phyloP scores from a whole-genome alignment of 2,329 filamentous ascomycete species.

The Paraconiothyrium sp. region DNA sequence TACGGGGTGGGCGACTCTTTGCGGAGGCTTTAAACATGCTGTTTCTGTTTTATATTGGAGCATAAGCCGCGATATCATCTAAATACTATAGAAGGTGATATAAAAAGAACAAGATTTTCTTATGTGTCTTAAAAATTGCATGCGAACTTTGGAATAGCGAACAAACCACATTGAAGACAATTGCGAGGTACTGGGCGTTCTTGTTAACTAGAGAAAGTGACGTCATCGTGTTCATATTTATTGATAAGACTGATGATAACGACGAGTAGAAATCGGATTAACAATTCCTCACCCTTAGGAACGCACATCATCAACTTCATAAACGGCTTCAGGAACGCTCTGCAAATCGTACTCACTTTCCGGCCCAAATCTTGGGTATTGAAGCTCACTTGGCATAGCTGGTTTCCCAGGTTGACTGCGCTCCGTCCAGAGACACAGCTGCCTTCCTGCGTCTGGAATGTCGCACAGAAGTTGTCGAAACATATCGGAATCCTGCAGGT shows the following conservation, averaged over 20 bases:
- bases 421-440: slow-evolving; percentile 24
- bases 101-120: too few relatives aligned
- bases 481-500: slow-evolving; percentile 19
- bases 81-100: too few relatives aligned
- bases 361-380: slow-evolving; percentile 19
- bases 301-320: too few relatives aligned
- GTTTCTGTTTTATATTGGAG: background rate
- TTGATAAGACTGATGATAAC: too few relatives aligned
- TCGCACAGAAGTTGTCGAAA: slow-evolving; percentile 26
- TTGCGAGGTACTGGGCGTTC: too few relatives aligned
- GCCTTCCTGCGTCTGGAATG: slow-evolving; percentile 24
- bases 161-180: too few relatives aligned
- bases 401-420: slow-evolving; percentile 15
- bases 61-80: too few relatives aligned
- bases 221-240: background rate
- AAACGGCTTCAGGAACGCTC: too few relatives aligned
- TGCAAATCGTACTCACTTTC: slow-evolving; percentile 19
- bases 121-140: too few relatives aligned
- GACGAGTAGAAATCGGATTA: too few relatives aligned
- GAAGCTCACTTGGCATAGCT: slow-evolving; percentile 16
- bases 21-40: background rate
- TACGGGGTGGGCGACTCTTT: background rate
- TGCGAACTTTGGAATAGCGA: too few relatives aligned
- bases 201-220: background rate
- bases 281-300: too few relatives aligned